phyloP scores from a whole-genome alignment of 2,329 filamentous ascomycete genomes.

The Coniochaeta sp. region DNA sequence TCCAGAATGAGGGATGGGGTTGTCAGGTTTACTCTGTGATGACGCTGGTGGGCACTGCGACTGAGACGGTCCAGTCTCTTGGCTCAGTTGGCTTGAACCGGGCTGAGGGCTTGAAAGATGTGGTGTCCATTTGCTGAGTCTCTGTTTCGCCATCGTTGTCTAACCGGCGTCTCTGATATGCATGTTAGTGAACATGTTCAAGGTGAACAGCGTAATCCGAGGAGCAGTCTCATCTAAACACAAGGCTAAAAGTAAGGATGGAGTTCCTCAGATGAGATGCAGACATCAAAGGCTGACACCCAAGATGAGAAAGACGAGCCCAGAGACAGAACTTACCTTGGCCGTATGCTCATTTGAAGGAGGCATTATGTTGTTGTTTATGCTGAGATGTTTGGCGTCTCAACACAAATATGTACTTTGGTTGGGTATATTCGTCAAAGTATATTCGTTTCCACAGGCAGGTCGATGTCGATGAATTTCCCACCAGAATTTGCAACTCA shows the following conservation, averaged over 20 bases:
- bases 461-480: not conserved
- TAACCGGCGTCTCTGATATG: slow-evolving; percentile 44
- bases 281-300: not conserved
- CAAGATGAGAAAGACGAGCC: not conserved
- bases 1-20: slow-evolving; percentile 1
- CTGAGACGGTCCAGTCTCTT: slow-evolving; percentile 65
- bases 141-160: slow-evolving; percentile 24
- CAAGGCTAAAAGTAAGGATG: too few relatives aligned
- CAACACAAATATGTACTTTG: not conserved
- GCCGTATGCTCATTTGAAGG: slow-evolving; percentile 10
- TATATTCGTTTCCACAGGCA: not conserved
- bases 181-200: not conserved
- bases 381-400: not conserved
- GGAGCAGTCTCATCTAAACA: not conserved
- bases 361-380: slow-evolving; percentile 11
- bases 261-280: not conserved
- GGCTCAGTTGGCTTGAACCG: slow-evolving; percentile 58
- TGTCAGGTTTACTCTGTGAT: slow-evolving; percentile 61
- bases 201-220: not conserved
- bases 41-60: slow-evolving; percentile 73
- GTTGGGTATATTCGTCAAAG: not conserved
- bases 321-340: slow-evolving; percentile 9
- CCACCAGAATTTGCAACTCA: not conserved
- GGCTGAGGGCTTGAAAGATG: slow-evolving; percentile 61
- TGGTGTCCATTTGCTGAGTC: slow-evolving; percentile 14